Evolutionary conservation across 306 rosid genomes (phyloP), one percentile per base, ranked within the genome.

Genomic region (Albizia julibrissin): DNA sequence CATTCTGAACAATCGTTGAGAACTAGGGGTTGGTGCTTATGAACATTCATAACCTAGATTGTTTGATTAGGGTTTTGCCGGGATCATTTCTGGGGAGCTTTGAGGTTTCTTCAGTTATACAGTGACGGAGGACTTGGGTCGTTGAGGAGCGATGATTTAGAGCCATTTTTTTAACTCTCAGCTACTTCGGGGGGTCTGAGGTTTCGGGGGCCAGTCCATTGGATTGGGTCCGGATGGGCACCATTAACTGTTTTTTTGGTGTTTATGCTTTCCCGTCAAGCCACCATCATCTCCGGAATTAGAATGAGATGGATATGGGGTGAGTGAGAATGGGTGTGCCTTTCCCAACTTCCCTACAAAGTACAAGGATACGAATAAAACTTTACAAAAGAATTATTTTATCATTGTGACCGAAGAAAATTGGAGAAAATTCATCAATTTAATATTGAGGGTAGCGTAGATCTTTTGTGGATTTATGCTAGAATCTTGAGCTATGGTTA

Each of bases 1-100:
- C 99, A 95, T 95, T 89, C 92, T 92, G 97, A 85, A 88, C 6
- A 12, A 42, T 5, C 12, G 58, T 58, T 69, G 37, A 26, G 83
- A 70, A 58, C 42, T 39, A 50, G 58, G 82, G 69, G 66, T 52
- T 24, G 13, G 43, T 40, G 58, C 21, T 67, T 77, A 29, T 44
- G 10, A 74, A 52, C 78, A 50, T 74, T 74, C 78, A 33, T 50
- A 21, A 5, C 27, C 42, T 11, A 27, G 58, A 47, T 49, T 37
- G 52, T 3, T 47, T 69, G 13, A 76, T 82, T 82, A 82, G 88
- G 85, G 81, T 78, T 85, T 75, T 33, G 47, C 22, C 31, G 0
- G 47, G 10, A 74, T 29, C 66, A 50, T n/a, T 75, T 56, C 50
- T 75, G 34, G 79, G 47, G 49, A 19, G 78, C 34, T 54, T 37